phyloP scores from a whole-genome alignment of 129 eudicot species.

The Dittrichia graveolens region DNA sequence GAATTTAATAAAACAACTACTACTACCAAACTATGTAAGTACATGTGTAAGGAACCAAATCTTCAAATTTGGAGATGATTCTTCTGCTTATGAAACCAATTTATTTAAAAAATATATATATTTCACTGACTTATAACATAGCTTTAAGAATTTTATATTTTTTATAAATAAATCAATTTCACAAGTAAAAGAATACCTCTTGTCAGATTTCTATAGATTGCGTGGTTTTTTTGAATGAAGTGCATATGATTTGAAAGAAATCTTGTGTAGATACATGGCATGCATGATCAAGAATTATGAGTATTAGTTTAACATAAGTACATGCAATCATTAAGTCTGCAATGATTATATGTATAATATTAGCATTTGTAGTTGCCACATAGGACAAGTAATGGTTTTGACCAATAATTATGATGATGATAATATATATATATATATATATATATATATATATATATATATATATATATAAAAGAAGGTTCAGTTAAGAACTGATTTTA shows the following conservation, averaged over 20 bases:
- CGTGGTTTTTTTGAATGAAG: constrained; percentile 25
- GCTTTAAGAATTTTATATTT: no score
- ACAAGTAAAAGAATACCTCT: no score
- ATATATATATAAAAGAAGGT: no score
- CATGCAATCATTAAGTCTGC: constrained; percentile 26
- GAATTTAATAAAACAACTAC: constrained; percentile 4
- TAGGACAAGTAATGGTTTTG: constrained; percentile 19
- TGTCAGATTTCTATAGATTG: no score
- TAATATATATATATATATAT: no score
- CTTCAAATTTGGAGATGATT: not conserved
- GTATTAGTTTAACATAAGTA: not conserved
- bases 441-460: no score
- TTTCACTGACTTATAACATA: no score
- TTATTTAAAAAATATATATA: no score
- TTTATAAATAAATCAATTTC: no score
- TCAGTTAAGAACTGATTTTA: no score
- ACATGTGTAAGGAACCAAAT: constrained; percentile 18
- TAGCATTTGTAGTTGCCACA: constrained; percentile 12
- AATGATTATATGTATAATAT: constrained; percentile 6
- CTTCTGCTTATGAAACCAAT: no score
- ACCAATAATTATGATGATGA: not conserved
- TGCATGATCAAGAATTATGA: constrained; percentile 11
- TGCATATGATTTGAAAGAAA: constrained; percentile 20
- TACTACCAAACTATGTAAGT: constrained; percentile 22
- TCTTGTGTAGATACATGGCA: constrained; percentile 16